Conservation (phyloP, 345 rosid genomes). For the Linum tenue region DNA sequence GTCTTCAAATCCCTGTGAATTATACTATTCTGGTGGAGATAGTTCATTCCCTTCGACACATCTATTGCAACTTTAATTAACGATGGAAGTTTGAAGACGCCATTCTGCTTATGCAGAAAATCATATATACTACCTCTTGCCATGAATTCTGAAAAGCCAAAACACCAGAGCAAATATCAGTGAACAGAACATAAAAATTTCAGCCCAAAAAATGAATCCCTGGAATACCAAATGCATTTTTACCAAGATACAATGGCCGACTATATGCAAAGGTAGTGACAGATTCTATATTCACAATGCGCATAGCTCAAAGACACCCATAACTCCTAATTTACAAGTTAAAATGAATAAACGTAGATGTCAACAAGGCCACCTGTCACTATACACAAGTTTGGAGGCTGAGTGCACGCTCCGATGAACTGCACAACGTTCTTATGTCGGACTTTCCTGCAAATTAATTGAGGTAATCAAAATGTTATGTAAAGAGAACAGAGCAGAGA, state of each 20-base stretch:
- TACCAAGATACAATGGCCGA: conserved; percentile 11
- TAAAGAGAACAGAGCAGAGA: background rate
- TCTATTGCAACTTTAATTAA: conserved; percentile 81
- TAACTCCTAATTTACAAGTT: no score
- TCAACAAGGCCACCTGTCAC: conserved; percentile 59
- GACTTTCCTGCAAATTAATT: conserved; percentile 53
- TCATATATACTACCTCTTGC: conserved; percentile 83
- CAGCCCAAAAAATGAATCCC: conserved; percentile 10
- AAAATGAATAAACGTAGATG: background rate
- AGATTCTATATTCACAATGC: background rate
- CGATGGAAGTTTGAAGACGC: conserved; percentile 64
- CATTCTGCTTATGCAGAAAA: conserved; percentile 76
- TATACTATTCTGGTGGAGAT: conserved; percentile 90
- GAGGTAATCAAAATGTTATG: conserved; percentile 3
- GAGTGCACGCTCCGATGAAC: conserved; percentile 89
- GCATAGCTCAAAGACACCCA: background rate
- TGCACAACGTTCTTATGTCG: conserved; percentile 93
- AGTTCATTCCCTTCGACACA: conserved; percentile 92
- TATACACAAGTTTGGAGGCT: conserved; percentile 72
- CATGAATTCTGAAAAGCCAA: conserved; percentile 74
- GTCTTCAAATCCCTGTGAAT: conserved; percentile 93
- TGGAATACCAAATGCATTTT: conserved; percentile 10
- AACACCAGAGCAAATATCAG: conserved; percentile 14
- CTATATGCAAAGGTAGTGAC: conserved; percentile 2
- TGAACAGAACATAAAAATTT: conserved; percentile 8